Evolutionary conservation across 176 grass and related monocot genomes (phyloP).

Genomic region (Carex cristatella): DNA sequence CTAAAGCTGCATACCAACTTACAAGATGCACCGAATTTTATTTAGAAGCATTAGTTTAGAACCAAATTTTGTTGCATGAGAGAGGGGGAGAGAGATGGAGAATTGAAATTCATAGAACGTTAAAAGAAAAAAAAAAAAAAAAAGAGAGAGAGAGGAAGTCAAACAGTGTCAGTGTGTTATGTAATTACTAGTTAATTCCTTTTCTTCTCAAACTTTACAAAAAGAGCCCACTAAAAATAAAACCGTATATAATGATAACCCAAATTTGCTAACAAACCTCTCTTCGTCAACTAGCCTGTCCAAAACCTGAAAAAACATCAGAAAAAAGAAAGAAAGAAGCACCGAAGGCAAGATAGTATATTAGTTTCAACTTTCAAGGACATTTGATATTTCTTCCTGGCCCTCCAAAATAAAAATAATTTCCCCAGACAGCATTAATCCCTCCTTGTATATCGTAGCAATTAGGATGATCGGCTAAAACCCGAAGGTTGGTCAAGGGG

Average conservation of each 20-base stretch:
- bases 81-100: neutral
- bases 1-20: neutral
- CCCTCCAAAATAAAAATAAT: constrained; percentile 92
- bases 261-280: neutral
- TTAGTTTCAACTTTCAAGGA: neutral
- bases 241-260: constrained; percentile 14
- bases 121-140: neutral
- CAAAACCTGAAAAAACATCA: neutral
- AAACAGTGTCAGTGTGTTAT: neutral
- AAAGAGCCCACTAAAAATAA: neutral
- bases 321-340: neutral
- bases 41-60: neutral
- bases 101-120: neutral
- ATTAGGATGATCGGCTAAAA: constrained; percentile 68
- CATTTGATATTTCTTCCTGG: constrained; percentile 64
- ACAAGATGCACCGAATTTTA: neutral
- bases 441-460: constrained; percentile 91
- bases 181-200: constrained; percentile 17
- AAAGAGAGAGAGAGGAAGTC: neutral
- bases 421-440: constrained; percentile 62
- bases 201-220: neutral
- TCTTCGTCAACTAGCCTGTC: neutral
- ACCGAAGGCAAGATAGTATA: neutral
- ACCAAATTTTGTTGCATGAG: neutral
- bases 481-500: constrained; percentile 54